These are phyloP conservation scores for Candida adriatica DNA, from an alignment of 805 yeast genomes.

Conservation along the genomic window DNA sequence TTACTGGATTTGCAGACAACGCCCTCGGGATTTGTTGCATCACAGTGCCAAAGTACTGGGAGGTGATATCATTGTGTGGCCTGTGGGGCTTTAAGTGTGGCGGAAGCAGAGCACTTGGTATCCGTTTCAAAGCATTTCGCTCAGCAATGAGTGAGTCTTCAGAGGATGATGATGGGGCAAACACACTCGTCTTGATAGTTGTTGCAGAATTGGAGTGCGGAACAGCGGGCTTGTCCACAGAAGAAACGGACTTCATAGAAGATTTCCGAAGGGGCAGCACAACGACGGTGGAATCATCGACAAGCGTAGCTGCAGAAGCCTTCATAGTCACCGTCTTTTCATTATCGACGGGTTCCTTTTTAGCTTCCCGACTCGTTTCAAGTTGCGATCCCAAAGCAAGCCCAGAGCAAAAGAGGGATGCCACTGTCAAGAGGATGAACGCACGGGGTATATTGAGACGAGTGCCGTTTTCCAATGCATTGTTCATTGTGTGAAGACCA, in stretches of 20 bases:
- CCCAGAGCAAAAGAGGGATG: conserved; percentile 8
- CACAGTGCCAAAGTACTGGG: conserved; percentile 9
- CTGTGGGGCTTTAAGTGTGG: conserved; percentile 22
- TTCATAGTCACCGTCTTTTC: conserved; percentile 4
- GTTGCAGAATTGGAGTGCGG: conserved; percentile 3
- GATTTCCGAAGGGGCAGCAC: conserved; percentile 6
- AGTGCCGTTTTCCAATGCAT: too few species aligned
- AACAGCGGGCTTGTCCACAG: conserved; percentile 16
- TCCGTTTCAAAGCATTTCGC: conserved; percentile 22
- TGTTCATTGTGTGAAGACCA: conserved; percentile 16
- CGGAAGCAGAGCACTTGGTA: conserved; percentile 22
- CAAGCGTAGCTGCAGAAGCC: conserved; percentile 23
- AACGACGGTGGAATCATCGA: too few species aligned
- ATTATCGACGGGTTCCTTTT: conserved; percentile 1
- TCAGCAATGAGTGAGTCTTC: conserved; percentile 14
- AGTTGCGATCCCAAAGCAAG: conserved; percentile 6
- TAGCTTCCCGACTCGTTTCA: conserved; percentile 1
- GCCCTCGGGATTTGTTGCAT: conserved; percentile 21
- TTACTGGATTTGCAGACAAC: conserved; percentile 9
- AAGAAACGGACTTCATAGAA: conserved; percentile 18
- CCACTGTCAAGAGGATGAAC: conserved; percentile 7
- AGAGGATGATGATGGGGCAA: conserved; percentile 11
- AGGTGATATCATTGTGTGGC: conserved; percentile 9
- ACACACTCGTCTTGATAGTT: conserved; percentile 1
- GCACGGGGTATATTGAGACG: too few species aligned